phyloP scores from a whole-genome alignment of 306 rosid species.

The Vicia villosa region DNA sequence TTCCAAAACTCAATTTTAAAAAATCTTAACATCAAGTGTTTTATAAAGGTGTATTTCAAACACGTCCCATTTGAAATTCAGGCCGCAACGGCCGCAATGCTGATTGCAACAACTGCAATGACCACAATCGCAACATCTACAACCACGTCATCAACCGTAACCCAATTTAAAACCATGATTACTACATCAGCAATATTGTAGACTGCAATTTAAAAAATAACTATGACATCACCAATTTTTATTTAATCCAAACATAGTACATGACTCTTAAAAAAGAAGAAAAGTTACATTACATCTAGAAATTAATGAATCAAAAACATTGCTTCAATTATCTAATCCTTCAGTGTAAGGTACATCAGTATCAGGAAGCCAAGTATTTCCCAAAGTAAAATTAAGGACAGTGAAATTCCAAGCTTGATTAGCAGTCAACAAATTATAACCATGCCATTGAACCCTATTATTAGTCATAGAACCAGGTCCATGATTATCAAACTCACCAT shows the following conservation, averaged over 20 bases:
- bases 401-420: slow-evolving; percentile 71
- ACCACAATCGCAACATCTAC: too few relatives aligned
- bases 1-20: too few relatives aligned
- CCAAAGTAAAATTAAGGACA: slow-evolving; percentile 60
- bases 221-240: background rate
- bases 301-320: slow-evolving; percentile 27
- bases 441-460: slow-evolving; percentile 68
- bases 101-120: too few relatives aligned
- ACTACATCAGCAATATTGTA: too few relatives aligned
- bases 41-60: too few relatives aligned
- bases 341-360: slow-evolving; percentile 62
- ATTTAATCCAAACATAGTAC: slow-evolving; percentile 25
- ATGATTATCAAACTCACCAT: slow-evolving; percentile 66
- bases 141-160: too few relatives aligned
- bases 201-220: too few relatives aligned
- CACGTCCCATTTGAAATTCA: too few relatives aligned
- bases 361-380: slow-evolving; percentile 69
- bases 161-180: too few relatives aligned
- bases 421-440: slow-evolving; percentile 52
- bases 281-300: slow-evolving; percentile 11
- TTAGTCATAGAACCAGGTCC: slow-evolving; percentile 70
- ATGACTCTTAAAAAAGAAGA: background rate
- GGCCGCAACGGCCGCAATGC: too few relatives aligned
- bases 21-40: too few relatives aligned
- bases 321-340: slow-evolving; percentile 40